Evolutionary conservation across 257 asterid species (phyloP).

Genomic region (Hygrophila difformis): DNA sequence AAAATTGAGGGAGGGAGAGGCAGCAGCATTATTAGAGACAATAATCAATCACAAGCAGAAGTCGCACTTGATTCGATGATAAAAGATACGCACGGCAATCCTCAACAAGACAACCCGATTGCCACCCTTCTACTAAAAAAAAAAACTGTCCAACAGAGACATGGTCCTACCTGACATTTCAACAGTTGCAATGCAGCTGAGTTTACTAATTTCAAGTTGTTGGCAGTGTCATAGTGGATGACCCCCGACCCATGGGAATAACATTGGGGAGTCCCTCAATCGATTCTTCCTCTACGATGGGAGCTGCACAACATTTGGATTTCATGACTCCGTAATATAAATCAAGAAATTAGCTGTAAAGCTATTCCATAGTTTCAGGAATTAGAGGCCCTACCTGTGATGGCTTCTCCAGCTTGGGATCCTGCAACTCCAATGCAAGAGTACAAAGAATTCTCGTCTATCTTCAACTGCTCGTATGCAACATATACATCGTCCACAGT

Average conservation of each 20-base stretch:
- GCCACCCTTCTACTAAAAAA: too few relatives aligned
- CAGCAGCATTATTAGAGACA: too few relatives aligned
- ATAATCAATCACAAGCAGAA: too few relatives aligned
- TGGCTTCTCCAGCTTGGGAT: slow-evolving; percentile 68
- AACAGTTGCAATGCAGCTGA: too few relatives aligned
- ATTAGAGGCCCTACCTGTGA: slow-evolving; percentile 39
- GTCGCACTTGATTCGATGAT: too few relatives aligned
- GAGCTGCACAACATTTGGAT: slow-evolving; percentile 28
- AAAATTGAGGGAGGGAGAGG: too few relatives aligned
- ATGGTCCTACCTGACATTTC: too few relatives aligned
- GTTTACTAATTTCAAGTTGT: slow-evolving; percentile 43
- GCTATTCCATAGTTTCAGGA: neutral
- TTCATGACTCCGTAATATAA: neutral
- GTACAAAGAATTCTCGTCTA: slow-evolving; percentile 71
- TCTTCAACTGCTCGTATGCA: slow-evolving; percentile 83
- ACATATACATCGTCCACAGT: slow-evolving; percentile 68
- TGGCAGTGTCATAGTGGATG: slow-evolving; percentile 90
- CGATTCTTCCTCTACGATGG: slow-evolving; percentile 43
- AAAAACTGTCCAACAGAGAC: too few relatives aligned
- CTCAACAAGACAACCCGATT: too few relatives aligned
- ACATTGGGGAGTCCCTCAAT: slow-evolving; percentile 51
- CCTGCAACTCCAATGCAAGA: slow-evolving; percentile 96
- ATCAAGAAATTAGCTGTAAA: neutral
- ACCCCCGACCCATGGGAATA: slow-evolving; percentile 86
- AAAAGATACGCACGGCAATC: too few relatives aligned